Base-by-base conservation (phyloP, 257 asterid species). In the Fraxinus americana region DNA sequence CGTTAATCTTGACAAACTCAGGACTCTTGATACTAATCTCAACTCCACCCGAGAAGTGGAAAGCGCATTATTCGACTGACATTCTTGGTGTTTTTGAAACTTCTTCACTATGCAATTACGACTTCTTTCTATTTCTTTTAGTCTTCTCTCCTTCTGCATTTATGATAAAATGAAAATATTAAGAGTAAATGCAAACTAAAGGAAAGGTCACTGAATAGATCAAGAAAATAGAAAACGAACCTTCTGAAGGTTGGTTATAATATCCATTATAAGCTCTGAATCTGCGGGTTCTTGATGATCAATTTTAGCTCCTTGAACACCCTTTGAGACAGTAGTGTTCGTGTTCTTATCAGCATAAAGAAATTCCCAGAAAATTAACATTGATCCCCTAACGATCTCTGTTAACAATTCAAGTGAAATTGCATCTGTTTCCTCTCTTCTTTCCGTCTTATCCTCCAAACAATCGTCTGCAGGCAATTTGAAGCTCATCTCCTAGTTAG, bases 101-200 rank as follows among this genome's bases (percentile, higher is more conserved):
- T 81, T 94, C 84, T 88, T 91, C 82, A 94, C 90, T 82, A 94
- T 88, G 85, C 98, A 91, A 69, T 86, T 94, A 59, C 81, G 85
- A 61, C 94, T 90, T 75, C 92, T 90, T 8, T 71, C 70, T 7
- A 86, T 81, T 45, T 92, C 97, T 71, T 78, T 86, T 2, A 91
- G 75, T 81, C 84, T 89, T 63, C 88, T 87, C 72, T 88, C 97
- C 84, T 92, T 94, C 98, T 94, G 96, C 86, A 75, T 19, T 21
- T 2, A 9, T 10, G 14, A 39, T 9, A 2, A 10, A 2, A 39
- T 1, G 8, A 39, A 10, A 8, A 9, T 38, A 39, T 39, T 39
- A 38, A 38, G 48, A 1, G 1, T 39, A 39, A 39, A 39, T 39
- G 48, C 48, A 9, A 39, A 39, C 48, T 39, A 39, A 10, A 39